Conservation (phyloP, 169 alveolate genomes). For the Plasmodium sp. region DNA sequence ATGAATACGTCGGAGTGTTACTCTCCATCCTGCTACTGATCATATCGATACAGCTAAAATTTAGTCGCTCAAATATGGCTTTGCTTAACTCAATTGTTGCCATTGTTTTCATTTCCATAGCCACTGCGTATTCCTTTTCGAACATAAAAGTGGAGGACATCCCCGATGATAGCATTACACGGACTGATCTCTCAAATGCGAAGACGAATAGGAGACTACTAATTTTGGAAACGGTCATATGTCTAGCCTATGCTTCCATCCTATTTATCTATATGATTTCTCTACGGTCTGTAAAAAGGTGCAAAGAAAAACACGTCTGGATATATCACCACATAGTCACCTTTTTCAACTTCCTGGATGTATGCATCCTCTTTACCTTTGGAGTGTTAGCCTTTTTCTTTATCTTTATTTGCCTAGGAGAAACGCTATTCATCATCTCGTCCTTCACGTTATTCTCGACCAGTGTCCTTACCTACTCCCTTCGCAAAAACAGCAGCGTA, state of each 20-base stretch:
- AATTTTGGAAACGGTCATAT: constrained; percentile 11
- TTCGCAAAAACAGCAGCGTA: constrained; percentile 35
- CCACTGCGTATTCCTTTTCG: constrained; percentile 3
- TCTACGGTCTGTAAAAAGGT: constrained; percentile 3
- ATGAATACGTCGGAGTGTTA: constrained; percentile 31
- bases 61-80: constrained; percentile 20
- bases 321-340: constrained; percentile 26
- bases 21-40: constrained; percentile 31
- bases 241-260: constrained; percentile 25
- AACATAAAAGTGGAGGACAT: not conserved
- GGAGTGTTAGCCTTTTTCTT: constrained; percentile 41
- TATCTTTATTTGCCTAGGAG: constrained; percentile 29
- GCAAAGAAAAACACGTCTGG: constrained; percentile 26
- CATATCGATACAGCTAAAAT: constrained; percentile 63
- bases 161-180: not conserved
- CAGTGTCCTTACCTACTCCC: constrained; percentile 33
- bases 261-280: constrained; percentile 46
- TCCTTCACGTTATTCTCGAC: constrained; percentile 17
- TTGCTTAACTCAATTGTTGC: constrained; percentile 43
- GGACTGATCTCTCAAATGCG: not conserved
- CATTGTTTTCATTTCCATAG: constrained; percentile 43
- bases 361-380: constrained; percentile 33
- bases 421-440: constrained; percentile 12
- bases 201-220: constrained; percentile 4
- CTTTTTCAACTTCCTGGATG: constrained; percentile 43